Percentiles rank a stretch among this genome's conserved stretches.
Conservation (phyloP, 2,329 filamentous ascomycete genomes). For the Coniosporium tulheliwenetii region DNA sequence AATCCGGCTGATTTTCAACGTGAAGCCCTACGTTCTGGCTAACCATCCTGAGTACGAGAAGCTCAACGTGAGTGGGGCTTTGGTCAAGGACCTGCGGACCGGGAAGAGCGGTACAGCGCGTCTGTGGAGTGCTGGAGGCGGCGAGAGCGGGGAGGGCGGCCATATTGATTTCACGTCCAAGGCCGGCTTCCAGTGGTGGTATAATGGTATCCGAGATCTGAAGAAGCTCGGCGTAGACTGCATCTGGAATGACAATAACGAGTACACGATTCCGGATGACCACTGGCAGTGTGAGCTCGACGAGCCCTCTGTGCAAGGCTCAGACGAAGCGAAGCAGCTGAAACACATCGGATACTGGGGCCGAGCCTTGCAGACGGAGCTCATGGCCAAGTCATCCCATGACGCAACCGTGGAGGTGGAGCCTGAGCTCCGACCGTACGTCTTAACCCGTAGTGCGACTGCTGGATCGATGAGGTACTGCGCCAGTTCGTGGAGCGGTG, state of each 20-base stretch:
- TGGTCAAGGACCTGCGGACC: conserved; percentile 46
- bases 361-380: conserved; percentile 51
- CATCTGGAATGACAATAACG: conserved; percentile 72
- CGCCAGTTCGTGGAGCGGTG: conserved; percentile 58
- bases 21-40: conserved; percentile 56
- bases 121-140: conserved; percentile 59
- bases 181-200: conserved; percentile 57
- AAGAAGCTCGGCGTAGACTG: conserved; percentile 51
- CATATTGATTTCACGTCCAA: conserved; percentile 60
- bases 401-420: conserved; percentile 45
- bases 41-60: conserved; percentile 52
- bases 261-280: conserved; percentile 53
- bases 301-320: conserved; percentile 11
- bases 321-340: conserved; percentile 8
- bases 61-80: conserved; percentile 40
- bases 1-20: conserved; percentile 53
- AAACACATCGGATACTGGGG: conserved; percentile 51
- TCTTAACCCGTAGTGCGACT: conserved; percentile 55
- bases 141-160: conserved; percentile 52
- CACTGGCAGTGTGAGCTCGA: conserved; percentile 48
- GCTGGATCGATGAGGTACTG: conserved; percentile 55
- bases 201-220: conserved; percentile 46
- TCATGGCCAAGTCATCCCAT: conserved; percentile 56
- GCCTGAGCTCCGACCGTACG: conserved; percentile 47
- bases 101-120: conserved; percentile 38